A percentile compares a stretch with the other conserved stretches of the same genome.
Conservation (phyloP, 1,284 basidiomycete genomes). For the Gomphus bonarii region DNA sequence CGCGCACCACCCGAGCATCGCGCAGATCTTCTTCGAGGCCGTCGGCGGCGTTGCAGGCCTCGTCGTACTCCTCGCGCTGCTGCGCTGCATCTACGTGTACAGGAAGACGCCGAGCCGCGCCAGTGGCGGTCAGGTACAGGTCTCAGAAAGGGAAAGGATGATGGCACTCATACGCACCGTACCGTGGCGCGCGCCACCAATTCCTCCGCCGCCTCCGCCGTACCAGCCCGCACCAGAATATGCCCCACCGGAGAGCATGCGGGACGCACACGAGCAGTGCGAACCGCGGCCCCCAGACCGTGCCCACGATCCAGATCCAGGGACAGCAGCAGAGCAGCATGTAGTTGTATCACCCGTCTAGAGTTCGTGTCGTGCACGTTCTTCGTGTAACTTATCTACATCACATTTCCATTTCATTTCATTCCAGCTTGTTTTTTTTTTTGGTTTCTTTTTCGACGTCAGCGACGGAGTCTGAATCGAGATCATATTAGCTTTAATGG, state of each 20-base stretch:
- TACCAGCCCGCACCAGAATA: constrained; percentile 8
- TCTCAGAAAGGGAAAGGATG: constrained; percentile 4
- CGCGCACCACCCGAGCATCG: neutral
- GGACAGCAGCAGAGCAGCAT: no score
- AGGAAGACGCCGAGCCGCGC: neutral
- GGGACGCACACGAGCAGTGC: neutral
- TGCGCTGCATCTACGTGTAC: constrained; percentile 4
- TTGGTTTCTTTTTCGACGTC: no score
- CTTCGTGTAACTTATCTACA: no score
- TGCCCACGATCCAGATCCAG: no score
- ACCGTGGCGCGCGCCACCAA: neutral
- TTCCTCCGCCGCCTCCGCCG: constrained; percentile 2
- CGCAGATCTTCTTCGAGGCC: constrained; percentile 6
- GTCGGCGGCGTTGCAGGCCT: constrained; percentile 4
- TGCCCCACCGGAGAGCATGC: neutral
- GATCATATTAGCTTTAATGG: no score
- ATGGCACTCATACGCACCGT: neutral
- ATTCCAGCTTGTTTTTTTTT: no score
- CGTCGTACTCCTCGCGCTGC: constrained; percentile 1
- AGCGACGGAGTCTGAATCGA: no score
- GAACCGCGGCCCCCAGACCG: neutral
- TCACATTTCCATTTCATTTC: no score
- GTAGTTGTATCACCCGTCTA: no score
- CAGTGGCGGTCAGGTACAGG: neutral
- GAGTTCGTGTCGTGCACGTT: no score